Evolutionary conservation across 2,329 filamentous ascomycete genomes (phyloP).

Genomic region (Pseudopyricularia javanii): DNA sequence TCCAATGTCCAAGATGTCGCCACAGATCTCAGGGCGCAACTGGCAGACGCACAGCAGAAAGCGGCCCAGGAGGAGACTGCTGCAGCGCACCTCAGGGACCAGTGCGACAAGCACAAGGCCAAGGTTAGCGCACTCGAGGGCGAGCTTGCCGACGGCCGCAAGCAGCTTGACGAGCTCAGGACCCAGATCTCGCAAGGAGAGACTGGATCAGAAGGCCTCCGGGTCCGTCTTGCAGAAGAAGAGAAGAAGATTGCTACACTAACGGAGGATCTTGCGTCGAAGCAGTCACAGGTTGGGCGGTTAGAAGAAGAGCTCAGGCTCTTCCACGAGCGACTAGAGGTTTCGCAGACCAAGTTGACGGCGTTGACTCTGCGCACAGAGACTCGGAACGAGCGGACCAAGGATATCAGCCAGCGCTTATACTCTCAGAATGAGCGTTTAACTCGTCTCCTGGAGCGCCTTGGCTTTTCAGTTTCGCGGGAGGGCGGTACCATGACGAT

Average conservation of each 20-base stretch:
- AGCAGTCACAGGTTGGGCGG: slow-evolving; percentile 63
- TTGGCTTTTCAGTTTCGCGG: slow-evolving; percentile 72
- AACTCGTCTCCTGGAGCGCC: slow-evolving; percentile 69
- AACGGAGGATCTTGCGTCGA: slow-evolving; percentile 57
- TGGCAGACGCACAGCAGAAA: slow-evolving; percentile 39
- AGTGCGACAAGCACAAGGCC: slow-evolving; percentile 38
- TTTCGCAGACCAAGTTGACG: slow-evolving; percentile 37
- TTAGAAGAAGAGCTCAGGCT: slow-evolving; percentile 65
- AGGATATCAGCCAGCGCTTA: slow-evolving; percentile 72
- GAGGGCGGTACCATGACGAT: slow-evolving; percentile 63
- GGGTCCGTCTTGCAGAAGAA: slow-evolving; percentile 62
- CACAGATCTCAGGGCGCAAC: slow-evolving; percentile 42
- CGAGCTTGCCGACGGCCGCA: slow-evolving; percentile 51
- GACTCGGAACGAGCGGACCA: slow-evolving; percentile 58
- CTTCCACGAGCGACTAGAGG: slow-evolving; percentile 52
- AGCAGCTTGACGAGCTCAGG: slow-evolving; percentile 57
- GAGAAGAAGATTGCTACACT: slow-evolving; percentile 58
- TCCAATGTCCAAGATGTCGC: slow-evolving; percentile 44
- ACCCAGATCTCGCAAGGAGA: slow-evolving; percentile 69
- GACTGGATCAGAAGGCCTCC: slow-evolving; percentile 67
- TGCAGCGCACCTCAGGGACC: slow-evolving; percentile 39
- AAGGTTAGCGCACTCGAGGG: slow-evolving; percentile 39
- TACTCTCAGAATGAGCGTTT: slow-evolving; percentile 77
- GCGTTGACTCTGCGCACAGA: slow-evolving; percentile 47
- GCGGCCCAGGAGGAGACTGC: slow-evolving; percentile 39